These are phyloP conservation scores for Solanum ossicruentum DNA, from an alignment of 257 asterid species.

Conservation along the genomic window DNA sequence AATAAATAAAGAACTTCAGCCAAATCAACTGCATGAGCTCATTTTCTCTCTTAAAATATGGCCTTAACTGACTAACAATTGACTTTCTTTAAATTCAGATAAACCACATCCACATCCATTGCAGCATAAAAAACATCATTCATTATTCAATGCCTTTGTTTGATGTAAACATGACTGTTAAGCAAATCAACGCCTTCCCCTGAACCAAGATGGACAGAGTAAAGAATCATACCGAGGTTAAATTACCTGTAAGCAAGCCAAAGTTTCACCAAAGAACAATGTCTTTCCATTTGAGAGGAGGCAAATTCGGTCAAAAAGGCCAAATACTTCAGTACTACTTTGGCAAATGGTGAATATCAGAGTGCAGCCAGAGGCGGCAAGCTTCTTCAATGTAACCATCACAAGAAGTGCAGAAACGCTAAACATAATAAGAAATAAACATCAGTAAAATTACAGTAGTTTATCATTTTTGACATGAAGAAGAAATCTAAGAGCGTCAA, in stretches of 20 bases:
- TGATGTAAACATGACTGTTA: background rate
- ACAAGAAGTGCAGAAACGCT: conserved; percentile 94
- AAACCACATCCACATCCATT: background rate
- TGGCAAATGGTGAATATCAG: conserved; percentile 86
- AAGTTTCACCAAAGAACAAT: conserved; percentile 94
- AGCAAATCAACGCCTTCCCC: background rate
- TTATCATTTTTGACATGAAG: background rate
- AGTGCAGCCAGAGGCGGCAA: conserved; percentile 73
- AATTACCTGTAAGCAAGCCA: conserved; percentile 94
- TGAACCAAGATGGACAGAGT: background rate
- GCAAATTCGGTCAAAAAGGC: conserved; percentile 95
- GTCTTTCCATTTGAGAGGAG: conserved; percentile 98
- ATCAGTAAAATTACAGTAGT: conserved; percentile 1
- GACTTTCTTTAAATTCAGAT: background rate
- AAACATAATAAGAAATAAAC: conserved; percentile 2
- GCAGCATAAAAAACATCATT: background rate
- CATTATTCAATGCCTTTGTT: background rate
- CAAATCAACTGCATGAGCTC: background rate
- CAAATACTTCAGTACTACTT: conserved; percentile 99
- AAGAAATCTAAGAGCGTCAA: background rate
- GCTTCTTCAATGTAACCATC: conserved; percentile 99
- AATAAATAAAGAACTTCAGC: background rate
- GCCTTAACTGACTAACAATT: background rate
- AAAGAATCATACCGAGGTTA: background rate
- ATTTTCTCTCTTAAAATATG: background rate